phyloP scores from a whole-genome alignment of 441 rosid species.

The Iberis amara region DNA sequence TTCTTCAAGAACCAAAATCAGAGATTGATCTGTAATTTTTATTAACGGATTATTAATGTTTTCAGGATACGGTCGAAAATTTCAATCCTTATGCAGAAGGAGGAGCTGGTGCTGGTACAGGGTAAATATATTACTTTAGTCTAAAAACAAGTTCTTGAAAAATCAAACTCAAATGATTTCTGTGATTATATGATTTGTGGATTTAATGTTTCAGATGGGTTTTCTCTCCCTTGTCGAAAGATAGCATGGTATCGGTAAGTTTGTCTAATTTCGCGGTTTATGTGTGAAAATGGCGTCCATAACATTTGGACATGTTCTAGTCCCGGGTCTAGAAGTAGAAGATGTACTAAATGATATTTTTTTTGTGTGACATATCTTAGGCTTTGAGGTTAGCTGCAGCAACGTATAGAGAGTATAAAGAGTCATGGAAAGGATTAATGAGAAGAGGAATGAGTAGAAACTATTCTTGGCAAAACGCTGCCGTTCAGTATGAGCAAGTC shows the following conservation, averaged over 20 bases:
- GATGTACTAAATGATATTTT: no score
- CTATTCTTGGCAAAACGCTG: conserved; percentile 84
- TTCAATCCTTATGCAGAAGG: conserved; percentile 66
- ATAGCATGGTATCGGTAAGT: conserved; percentile 70
- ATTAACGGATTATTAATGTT: conserved; percentile 16
- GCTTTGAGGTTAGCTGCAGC: conserved; percentile 55
- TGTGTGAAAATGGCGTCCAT: no score
- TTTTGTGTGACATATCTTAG: conserved; percentile 25
- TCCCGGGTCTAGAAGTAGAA: no score
- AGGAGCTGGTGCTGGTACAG: conserved; percentile 73
- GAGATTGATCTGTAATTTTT: background rate
- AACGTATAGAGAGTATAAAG: conserved; percentile 70
- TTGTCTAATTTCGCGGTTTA: background rate
- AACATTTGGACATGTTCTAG: no score
- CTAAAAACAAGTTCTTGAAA: no score
- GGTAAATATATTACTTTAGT: no score
- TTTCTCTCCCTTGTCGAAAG: conserved; percentile 70
- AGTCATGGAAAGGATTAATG: conserved; percentile 77
- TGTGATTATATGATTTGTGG: conserved; percentile 19
- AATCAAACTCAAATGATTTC: conserved; percentile 2
- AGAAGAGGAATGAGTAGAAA: conserved; percentile 67
- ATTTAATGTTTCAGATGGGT: conserved; percentile 56
- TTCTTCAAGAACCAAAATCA: background rate
- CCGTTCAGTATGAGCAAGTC: conserved; percentile 72
- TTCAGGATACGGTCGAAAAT: conserved; percentile 82